Evolutionary conservation across 345 rosid species (phyloP).

Genomic region (Anacardium occidentale): DNA sequence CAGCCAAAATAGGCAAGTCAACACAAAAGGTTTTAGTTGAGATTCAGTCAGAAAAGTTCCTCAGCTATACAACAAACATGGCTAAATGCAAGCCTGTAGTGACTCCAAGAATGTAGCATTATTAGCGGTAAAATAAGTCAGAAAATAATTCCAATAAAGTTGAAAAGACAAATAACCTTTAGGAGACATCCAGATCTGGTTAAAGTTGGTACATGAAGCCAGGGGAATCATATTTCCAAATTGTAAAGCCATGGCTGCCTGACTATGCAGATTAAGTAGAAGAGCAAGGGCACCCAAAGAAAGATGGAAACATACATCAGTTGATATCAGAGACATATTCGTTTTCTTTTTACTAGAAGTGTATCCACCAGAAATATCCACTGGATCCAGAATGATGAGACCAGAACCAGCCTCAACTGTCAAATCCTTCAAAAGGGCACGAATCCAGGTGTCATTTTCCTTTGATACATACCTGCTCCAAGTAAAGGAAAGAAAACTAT

Average conservation of each 20-base stretch:
- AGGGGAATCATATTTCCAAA: slow-evolving; percentile 84
- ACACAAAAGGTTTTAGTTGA: not conserved
- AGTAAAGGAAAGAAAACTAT: not conserved
- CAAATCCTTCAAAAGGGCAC: slow-evolving; percentile 79
- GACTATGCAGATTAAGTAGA: slow-evolving; percentile 78
- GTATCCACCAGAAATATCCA: slow-evolving; percentile 88
- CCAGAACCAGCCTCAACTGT: slow-evolving; percentile 96
- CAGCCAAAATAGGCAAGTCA: slow-evolving; percentile 9
- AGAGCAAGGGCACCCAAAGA: slow-evolving; percentile 87
- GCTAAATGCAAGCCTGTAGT: not conserved
- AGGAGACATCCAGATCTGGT: slow-evolving; percentile 80
- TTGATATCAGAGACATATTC: slow-evolving; percentile 74
- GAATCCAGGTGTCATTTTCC: slow-evolving; percentile 92
- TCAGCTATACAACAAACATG: slow-evolving; percentile 2
- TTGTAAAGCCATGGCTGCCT: slow-evolving; percentile 75
- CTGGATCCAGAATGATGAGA: slow-evolving; percentile 84
- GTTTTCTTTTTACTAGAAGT: slow-evolving; percentile 90
- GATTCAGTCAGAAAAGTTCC: slow-evolving; percentile 1
- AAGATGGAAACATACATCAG: slow-evolving; percentile 84
- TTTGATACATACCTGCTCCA: slow-evolving; percentile 81
- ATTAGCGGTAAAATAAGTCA: not conserved
- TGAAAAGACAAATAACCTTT: slow-evolving; percentile 57
- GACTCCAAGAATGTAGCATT: not conserved
- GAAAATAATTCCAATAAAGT: slow-evolving; percentile 18
- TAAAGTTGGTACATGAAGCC: slow-evolving; percentile 81